Base-by-base conservation (phyloP, 371 early-diverging fungal species). In the Rhizopus stolonifer region DNA sequence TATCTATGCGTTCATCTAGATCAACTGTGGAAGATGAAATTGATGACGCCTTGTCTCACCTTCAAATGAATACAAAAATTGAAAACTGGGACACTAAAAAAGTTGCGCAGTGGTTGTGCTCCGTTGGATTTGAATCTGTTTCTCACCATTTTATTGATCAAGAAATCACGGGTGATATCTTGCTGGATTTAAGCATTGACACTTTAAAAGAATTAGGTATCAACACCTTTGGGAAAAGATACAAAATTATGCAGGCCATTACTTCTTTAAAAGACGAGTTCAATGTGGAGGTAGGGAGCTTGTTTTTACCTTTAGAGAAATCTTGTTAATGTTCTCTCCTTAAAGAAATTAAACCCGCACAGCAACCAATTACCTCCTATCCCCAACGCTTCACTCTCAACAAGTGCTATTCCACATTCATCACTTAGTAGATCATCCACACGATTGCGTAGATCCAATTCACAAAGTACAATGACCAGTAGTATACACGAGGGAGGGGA, bases 201-300 rank as follows among this genome's bases (percentile, higher is more conserved):
- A 70, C 83, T 17, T 57, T 88, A 24, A 88, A 88, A 54, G 88
- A 88, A 52, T 60, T 88, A 26, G 82, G 85, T n/a, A 82, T 88
- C 38, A 55, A 54, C 14, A 81, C 85, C 3, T 86, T 83, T 57
- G 88, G 88, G 15, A 86, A 85, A 61, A 72, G 88, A 8, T 80
- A 83, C 59, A 83, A 85, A 49, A 73, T 88, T 25, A 85, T 84
- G 81, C 84, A 79, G 36, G 84, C 87, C 54, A 88, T 88, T 46
- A 69, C 57, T 18, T 52, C 65, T 13, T 54, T 87, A 25, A 83
- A 80, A 58, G 69, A 69, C 8, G 49, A 67, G 40, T 50, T 32
- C 9, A 26, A 29, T 32, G 14, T 46, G 14, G 38, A 32, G 19
- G 34, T 46, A 46, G 24, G 39, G 23, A 46, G 29, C 15, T 17